These are phyloP conservation scores for Cucurbita moschata DNA, from an alignment of 306 rosid genomes.

Conservation along the genomic window DNA sequence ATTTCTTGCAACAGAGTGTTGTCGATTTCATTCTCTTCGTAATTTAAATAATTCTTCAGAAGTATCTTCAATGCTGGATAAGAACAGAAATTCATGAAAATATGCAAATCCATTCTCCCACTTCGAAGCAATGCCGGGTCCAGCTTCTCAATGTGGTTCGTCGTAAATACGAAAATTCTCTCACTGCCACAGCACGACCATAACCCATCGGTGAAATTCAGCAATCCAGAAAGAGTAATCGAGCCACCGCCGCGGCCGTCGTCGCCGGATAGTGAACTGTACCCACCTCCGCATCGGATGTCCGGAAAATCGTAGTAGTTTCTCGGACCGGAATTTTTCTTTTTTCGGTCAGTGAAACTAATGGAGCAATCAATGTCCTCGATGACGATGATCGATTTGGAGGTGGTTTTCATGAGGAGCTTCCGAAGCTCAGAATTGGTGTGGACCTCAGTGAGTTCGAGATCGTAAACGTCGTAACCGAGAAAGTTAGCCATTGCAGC, in stretches of 20 bases:
- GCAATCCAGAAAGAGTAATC: slow-evolving; percentile 72
- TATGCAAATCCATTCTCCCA: slow-evolving; percentile 96
- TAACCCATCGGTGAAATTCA: slow-evolving; percentile 87
- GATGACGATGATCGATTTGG: slow-evolving; percentile 76
- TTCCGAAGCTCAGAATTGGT: slow-evolving; percentile 78
- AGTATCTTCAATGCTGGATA: slow-evolving; percentile 59
- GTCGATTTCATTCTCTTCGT: slow-evolving; percentile 26
- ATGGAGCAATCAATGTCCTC: slow-evolving; percentile 93
- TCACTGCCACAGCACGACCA: slow-evolving; percentile 99
- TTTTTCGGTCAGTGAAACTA: slow-evolving; percentile 43
- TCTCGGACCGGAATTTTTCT: not conserved
- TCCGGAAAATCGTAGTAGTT: slow-evolving; percentile 17
- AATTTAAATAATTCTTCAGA: slow-evolving; percentile 53
- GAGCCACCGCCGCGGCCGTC: slow-evolving; percentile 34
- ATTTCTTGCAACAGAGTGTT: slow-evolving; percentile 13
- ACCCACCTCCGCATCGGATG: not conserved
- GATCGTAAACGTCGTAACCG: slow-evolving; percentile 80
- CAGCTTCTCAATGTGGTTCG: slow-evolving; percentile 92
- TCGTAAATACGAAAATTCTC: slow-evolving; percentile 83
- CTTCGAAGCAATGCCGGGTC: slow-evolving; percentile 81
- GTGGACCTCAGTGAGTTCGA: slow-evolving; percentile 84
- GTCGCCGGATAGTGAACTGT: slow-evolving; percentile 13
- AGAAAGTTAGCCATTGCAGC: slow-evolving; percentile 91
- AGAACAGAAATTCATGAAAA: slow-evolving; percentile 67
- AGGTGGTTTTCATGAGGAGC: slow-evolving; percentile 80